phyloP scores from a whole-genome alignment of 768 basidiomycete species.

The Psilocybe cubensis region DNA sequence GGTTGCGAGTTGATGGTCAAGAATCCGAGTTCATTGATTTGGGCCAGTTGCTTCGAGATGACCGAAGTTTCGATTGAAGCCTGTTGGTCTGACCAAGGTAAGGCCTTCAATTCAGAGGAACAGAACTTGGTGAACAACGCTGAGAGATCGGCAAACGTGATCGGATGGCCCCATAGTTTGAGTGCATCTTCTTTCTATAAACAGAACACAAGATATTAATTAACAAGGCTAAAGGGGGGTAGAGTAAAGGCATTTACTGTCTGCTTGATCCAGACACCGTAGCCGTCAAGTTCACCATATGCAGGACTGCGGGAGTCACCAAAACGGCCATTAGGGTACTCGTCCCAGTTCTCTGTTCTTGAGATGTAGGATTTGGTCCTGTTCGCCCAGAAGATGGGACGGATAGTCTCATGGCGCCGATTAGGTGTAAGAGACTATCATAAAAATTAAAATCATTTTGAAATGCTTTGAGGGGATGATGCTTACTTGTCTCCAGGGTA shows the following conservation, averaged over 20 bases:
- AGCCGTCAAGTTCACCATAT: conserved; percentile 97
- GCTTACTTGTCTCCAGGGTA: conserved; percentile 94
- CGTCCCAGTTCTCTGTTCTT: conserved; percentile 98
- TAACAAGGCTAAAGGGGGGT: conserved; percentile 4
- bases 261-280: conserved; percentile 91
- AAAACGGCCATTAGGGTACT: conserved; percentile 98
- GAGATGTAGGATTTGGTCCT: conserved; percentile 93
- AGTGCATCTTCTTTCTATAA: conserved; percentile 83
- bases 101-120: conserved; percentile 64
- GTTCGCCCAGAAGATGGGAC: conserved; percentile 99
- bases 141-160: conserved; percentile 63
- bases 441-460: conserved; percentile 2
- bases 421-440: conserved; percentile 87
- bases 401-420: conserved; percentile 88
- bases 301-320: conserved; percentile 97
- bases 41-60: conserved; percentile 78
- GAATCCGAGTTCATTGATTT: conserved; percentile 91
- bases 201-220: not conserved
- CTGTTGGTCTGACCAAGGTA: conserved; percentile 96
- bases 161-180: conserved; percentile 87
- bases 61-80: conserved; percentile 81
- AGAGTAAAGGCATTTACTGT: conserved; percentile 48
- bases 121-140: conserved; percentile 88
- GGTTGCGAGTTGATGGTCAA: conserved; percentile 98
- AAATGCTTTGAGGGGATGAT: conserved; percentile 45